These are phyloP conservation scores for Skeletonema potamos DNA, from an alignment of 108 stramenopile species.

Conservation along the genomic window DNA sequence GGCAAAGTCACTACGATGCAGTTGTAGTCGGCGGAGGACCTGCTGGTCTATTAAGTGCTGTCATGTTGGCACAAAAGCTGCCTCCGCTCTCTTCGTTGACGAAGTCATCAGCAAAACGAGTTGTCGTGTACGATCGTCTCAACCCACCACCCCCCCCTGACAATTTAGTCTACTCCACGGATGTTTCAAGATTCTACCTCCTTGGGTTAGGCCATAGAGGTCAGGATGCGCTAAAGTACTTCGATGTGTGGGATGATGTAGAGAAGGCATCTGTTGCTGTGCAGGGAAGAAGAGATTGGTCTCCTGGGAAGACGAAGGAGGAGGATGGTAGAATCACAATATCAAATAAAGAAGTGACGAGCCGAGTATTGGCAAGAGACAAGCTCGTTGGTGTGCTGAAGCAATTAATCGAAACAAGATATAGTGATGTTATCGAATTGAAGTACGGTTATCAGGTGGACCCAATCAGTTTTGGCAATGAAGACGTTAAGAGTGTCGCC, in stretches of 20 bases:
- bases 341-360: constrained; percentile 23
- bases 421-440: constrained; percentile 21
- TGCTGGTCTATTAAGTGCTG: constrained; percentile 30
- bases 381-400: constrained; percentile 41
- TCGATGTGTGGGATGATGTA: constrained; percentile 44
- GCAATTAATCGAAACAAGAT: constrained; percentile 12
- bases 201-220: constrained; percentile 62
- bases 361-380: constrained; percentile 42
- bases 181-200: constrained; percentile 40
- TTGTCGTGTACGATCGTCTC: constrained; percentile 44
- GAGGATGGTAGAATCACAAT: constrained; percentile 38
- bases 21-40: constrained; percentile 42
- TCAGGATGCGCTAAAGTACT: constrained; percentile 47
- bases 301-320: constrained; percentile 19
- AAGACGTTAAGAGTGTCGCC: background rate
- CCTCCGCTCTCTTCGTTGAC: background rate
- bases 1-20: constrained; percentile 18
- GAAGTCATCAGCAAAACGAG: constrained; percentile 9
- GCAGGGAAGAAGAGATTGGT: constrained; percentile 63
- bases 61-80: constrained; percentile 30
- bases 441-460: constrained; percentile 39
- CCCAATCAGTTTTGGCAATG: constrained; percentile 30
- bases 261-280: constrained; percentile 36
- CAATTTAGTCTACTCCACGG: constrained; percentile 22
- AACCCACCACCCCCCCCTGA: constrained; percentile 26